Percentiles rank a stretch among this genome's conserved stretches.
Evolutionary conservation across 805 yeast species (phyloP).

Genomic region (Maudiozyma bulderi): DNA sequence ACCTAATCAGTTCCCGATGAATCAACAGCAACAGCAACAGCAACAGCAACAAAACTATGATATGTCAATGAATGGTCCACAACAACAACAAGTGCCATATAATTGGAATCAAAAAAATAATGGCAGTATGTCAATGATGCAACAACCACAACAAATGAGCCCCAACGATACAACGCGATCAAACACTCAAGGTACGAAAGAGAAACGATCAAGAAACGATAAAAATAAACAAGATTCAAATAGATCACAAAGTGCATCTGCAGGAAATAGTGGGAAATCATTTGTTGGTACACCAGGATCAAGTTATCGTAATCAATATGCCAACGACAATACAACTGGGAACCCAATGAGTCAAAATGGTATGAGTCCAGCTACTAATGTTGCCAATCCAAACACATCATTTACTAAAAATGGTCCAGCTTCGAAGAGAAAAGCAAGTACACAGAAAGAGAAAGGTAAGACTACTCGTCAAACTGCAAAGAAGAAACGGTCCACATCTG

Average conservation of each 20-base stretch:
- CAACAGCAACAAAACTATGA: neutral
- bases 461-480: neutral
- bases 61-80: neutral
- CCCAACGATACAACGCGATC: neutral
- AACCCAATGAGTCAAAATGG: neutral
- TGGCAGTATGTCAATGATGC: neutral
- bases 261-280: neutral
- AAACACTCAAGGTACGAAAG: neutral
- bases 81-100: too few species aligned
- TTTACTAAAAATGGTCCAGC: neutral
- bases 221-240: neutral
- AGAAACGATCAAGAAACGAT: neutral
- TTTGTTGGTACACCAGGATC: neutral
- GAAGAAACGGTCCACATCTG: slow-evolving; percentile 1
- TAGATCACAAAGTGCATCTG: neutral
- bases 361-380: neutral
- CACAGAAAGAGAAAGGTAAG: neutral
- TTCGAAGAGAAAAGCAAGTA: neutral
- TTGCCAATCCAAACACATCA: neutral
- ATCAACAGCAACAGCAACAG: neutral
- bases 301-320: neutral
- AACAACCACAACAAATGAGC: neutral
- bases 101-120: too few species aligned
- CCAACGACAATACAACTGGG: neutral
- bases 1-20: neutral